Evolutionary conservation across 495 filamentous ascomycete genomes (phyloP).

Genomic region (Evernia prunastri): DNA sequence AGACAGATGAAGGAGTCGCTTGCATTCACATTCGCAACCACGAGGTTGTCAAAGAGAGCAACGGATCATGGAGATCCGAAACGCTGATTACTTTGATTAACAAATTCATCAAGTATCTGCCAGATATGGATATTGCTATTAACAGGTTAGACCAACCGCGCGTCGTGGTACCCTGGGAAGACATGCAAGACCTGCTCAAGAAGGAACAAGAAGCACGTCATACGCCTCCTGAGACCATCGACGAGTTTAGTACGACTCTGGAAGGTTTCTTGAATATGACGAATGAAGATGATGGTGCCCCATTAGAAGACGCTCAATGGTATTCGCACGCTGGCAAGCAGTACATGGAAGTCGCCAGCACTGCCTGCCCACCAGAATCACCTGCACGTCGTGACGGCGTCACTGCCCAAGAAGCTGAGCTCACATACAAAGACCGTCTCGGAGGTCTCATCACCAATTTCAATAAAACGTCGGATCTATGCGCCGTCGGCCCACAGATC

Average conservation of each 20-base stretch:
- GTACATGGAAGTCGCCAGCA: conserved; percentile 57
- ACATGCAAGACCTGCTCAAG: conserved; percentile 50
- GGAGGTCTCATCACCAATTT: conserved; percentile 62
- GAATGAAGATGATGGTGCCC: conserved; percentile 25
- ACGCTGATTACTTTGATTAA: conserved; percentile 54
- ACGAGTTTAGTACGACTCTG: conserved; percentile 35
- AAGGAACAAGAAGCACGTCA: conserved; percentile 45
- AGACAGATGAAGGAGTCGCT: conserved; percentile 49
- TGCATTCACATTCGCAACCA: conserved; percentile 52
- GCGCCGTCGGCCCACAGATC: conserved; percentile 50
- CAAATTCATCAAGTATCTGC: conserved; percentile 52
- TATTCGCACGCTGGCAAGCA: conserved; percentile 34
- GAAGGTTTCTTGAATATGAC: conserved; percentile 26
- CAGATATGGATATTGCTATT: conserved; percentile 66
- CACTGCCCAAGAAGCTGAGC: conserved; percentile 33
- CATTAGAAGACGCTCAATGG: conserved; percentile 26
- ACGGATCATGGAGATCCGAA: conserved; percentile 57
- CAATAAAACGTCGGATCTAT: conserved; percentile 58
- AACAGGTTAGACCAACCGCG: conserved; percentile 66
- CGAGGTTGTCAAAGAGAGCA: conserved; percentile 46
- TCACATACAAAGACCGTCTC: conserved; percentile 30
- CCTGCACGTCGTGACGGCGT: conserved; percentile 44
- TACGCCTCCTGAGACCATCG: conserved; percentile 32
- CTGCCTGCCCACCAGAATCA: conserved; percentile 55
- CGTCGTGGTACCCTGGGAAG: conserved; percentile 59